Evolutionary conservation across 2,329 filamentous ascomycete genomes (phyloP).

Genomic region (Xylariaceae sp.): DNA sequence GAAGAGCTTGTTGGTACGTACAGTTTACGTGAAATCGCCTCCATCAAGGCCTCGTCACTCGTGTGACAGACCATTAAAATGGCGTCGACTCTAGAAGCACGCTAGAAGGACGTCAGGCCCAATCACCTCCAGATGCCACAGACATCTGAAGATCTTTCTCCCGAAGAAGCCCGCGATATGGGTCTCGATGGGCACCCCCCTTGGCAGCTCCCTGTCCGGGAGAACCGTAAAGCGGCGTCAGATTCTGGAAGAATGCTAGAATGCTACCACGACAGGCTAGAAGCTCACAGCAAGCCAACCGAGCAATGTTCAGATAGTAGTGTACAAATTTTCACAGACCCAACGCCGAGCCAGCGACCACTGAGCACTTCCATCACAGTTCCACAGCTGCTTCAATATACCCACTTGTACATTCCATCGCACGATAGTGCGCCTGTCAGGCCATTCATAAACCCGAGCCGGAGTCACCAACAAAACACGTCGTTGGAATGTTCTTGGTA

Average conservation of each 20-base stretch:
- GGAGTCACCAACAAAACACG: too few relatives aligned
- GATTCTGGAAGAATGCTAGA: constrained; percentile 25
- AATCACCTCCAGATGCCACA: constrained; percentile 22
- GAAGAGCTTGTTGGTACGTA: neutral
- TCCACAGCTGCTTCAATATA: constrained; percentile 1
- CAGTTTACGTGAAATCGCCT: neutral
- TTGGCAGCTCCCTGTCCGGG: constrained; percentile 15
- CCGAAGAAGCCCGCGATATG: constrained; percentile 17
- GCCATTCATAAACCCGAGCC: neutral
- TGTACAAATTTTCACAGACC: neutral
- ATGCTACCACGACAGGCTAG: constrained; percentile 3
- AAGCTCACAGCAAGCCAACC: constrained; percentile 1
- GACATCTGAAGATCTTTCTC: constrained; percentile 23
- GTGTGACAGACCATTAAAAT: constrained; percentile 11
- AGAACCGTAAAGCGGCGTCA: constrained; percentile 28
- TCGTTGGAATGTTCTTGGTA: too few relatives aligned
- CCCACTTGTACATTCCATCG: neutral
- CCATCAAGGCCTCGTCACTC: neutral
- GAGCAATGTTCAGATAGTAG: neutral
- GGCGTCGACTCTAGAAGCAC: constrained; percentile 36
- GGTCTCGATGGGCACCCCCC: constrained; percentile 6
- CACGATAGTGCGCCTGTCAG: neutral
- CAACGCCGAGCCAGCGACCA: too few relatives aligned
- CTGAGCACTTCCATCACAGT: neutral
- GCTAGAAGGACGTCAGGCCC: constrained; percentile 33